These are phyloP conservation scores for Vaccinium myrtillus DNA, from an alignment of 148 eudicot genomes.

Conservation along the genomic window DNA sequence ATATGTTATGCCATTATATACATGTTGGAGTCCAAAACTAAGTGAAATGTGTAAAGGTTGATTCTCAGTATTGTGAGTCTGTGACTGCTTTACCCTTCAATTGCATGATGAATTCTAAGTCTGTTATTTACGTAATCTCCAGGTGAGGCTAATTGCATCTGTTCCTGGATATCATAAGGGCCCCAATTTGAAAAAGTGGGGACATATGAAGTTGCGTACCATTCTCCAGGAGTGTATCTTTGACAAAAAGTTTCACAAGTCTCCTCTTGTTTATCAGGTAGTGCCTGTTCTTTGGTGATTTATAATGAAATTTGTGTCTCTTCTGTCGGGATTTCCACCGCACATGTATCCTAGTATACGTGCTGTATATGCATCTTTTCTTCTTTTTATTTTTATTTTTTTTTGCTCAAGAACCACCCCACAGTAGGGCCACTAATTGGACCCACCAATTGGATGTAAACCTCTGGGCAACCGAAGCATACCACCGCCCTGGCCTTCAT, in stretches of 20 bases:
- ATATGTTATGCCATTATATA: not conserved
- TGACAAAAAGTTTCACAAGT: conserved; percentile 63
- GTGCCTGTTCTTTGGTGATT: conserved; percentile 1
- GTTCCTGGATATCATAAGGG: conserved; percentile 99
- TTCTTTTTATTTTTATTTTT: too few relatives aligned
- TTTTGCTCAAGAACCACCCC: too few relatives aligned
- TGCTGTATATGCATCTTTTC: not conserved
- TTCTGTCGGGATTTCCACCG: not conserved
- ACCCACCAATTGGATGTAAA: too few relatives aligned
- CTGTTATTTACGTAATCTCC: conserved; percentile 3
- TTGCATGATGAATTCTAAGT: not conserved
- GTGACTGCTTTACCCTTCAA: not conserved
- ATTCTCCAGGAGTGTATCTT: conserved; percentile 70
- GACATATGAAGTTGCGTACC: conserved; percentile 88
- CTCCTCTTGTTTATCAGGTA: conserved; percentile 95
- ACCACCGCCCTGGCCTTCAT: too few relatives aligned
- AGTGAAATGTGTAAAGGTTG: not conserved
- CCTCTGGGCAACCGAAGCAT: too few relatives aligned
- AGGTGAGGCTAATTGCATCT: conserved; percentile 95
- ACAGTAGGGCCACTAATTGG: too few relatives aligned
- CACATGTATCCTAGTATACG: not conserved
- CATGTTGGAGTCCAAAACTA: too few relatives aligned
- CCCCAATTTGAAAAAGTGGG: conserved; percentile 78
- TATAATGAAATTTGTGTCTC: not conserved
- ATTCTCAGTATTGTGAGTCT: not conserved